These are phyloP conservation scores for Allium cepa DNA, from an alignment of 106 monocot species.

Conservation along the genomic window DNA sequence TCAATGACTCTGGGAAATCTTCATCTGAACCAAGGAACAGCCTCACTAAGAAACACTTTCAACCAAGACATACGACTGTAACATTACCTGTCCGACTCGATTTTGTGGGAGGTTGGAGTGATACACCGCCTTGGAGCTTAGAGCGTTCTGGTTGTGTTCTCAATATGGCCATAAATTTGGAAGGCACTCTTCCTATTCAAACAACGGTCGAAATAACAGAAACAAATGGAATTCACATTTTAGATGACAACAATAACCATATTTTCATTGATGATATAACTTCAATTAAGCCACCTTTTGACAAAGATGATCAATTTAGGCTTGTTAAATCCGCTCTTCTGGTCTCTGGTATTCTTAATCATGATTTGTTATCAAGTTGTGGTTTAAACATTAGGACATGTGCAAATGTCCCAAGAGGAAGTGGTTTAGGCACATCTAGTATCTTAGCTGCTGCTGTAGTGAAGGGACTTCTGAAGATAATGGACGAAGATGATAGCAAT, in stretches of 20 bases:
- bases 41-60: slow-evolving; percentile 7
- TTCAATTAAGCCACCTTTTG: slow-evolving; percentile 58
- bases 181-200: slow-evolving; percentile 60
- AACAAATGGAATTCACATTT: slow-evolving; percentile 44
- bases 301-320: slow-evolving; percentile 66
- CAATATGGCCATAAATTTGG: slow-evolving; percentile 85
- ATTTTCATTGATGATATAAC: slow-evolving; percentile 54
- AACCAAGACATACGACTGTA: slow-evolving; percentile 34
- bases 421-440: slow-evolving; percentile 95
- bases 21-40: slow-evolving; percentile 7
- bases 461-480: slow-evolving; percentile 76
- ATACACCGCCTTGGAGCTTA: slow-evolving; percentile 98
- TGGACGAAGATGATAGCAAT: slow-evolving; percentile 80
- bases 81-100: slow-evolving; percentile 88
- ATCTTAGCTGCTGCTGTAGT: slow-evolving; percentile 95
- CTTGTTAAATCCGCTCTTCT: slow-evolving; percentile 88
- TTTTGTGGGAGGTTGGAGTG: slow-evolving; percentile 98
- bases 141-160: slow-evolving; percentile 91
- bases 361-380: slow-evolving; percentile 24
- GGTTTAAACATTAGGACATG: slow-evolving; percentile 73
- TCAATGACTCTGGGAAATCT: slow-evolving; percentile 3
- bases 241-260: slow-evolving; percentile 56
- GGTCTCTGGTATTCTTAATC: slow-evolving; percentile 50
- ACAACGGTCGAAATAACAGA: slow-evolving; percentile 52
- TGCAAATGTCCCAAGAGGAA: slow-evolving; percentile 88